These are phyloP conservation scores for Curvularia spicifera DNA, from an alignment of 2,329 filamentous ascomycete species.

Conservation along the genomic window DNA sequence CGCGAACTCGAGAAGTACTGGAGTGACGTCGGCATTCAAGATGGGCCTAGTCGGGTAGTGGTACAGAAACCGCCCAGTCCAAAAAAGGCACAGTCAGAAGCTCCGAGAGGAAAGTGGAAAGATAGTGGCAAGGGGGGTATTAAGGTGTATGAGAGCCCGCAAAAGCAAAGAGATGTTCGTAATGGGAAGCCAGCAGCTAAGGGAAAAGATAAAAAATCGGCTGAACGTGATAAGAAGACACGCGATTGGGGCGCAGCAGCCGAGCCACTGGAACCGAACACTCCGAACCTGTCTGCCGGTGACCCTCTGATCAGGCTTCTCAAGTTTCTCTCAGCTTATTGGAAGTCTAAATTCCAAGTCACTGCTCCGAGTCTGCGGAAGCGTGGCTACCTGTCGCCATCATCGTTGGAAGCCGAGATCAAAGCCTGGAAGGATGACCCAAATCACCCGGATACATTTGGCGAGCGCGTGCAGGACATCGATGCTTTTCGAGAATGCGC, in stretches of 20 bases:
- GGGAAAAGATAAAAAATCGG: slow-evolving; percentile 45
- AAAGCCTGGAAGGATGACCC: slow-evolving; percentile 70
- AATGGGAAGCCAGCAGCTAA: slow-evolving; percentile 19
- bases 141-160: slow-evolving; percentile 35
- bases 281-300: slow-evolving; percentile 78
- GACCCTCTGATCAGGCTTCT: slow-evolving; percentile 82
- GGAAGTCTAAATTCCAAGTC: slow-evolving; percentile 82
- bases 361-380: slow-evolving; percentile 85
- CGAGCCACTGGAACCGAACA: slow-evolving; percentile 70
- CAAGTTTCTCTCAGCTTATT: slow-evolving; percentile 79
- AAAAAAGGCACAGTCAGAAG: slow-evolving; percentile 61
- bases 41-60: slow-evolving; percentile 78
- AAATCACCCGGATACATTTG: slow-evolving; percentile 69
- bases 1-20: slow-evolving; percentile 52
- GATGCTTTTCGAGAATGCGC: slow-evolving; percentile 74
- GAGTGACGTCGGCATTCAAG: slow-evolving; percentile 81
- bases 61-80: slow-evolving; percentile 64
- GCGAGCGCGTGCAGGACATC: slow-evolving; percentile 74
- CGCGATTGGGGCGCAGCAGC: slow-evolving; percentile 77
- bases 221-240: slow-evolving; percentile 52
- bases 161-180: slow-evolving; percentile 18
- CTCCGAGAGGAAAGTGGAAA: slow-evolving; percentile 44
- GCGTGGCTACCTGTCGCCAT: slow-evolving; percentile 82
- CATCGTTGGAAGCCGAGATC: slow-evolving; percentile 74
- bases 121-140: slow-evolving; percentile 52